Base-by-base conservation (phyloP, 768 basidiomycete species). In the Leccinum variicolor region DNA sequence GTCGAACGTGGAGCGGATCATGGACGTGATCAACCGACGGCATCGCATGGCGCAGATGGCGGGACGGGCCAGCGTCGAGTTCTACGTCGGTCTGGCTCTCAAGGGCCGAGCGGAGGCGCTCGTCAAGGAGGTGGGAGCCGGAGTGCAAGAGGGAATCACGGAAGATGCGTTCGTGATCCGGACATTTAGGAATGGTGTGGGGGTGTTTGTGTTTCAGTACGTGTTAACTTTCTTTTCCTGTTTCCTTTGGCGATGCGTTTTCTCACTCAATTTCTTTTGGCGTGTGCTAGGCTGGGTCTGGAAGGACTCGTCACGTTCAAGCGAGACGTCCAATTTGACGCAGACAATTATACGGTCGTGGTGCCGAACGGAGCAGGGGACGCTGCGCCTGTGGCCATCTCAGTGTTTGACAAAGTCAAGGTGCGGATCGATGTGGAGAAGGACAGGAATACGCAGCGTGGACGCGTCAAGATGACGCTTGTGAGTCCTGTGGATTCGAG, bases 11-110 rank as follows among this genome's bases (percentile, higher is more conserved):
- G 97, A 98, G 69, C 84, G 87, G 19, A 82, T 90, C 7, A 74
- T 98, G 61, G 87, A 87, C 56, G 85, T 90, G 23, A 89, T 98
- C 52, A 99, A 98, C 66, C 83, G 87, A 45, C 82, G 95, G 17
- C 96, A 99, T 70, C 83, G 96, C 26, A 90, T 96, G 84, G 97
- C 97, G 0, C 97, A 99, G 68, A 96, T 95, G 90, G 97, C 97
- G 0, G 87, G 95, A 4, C 81, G 97, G 14, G 97, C 97, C 0
- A 96, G 93, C 69, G 89, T 98, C 31, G 96, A 99, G 73, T 99
- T 98, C 64, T 98, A 97, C 66, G 94, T 98, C 26, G 95, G 96
- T 0, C 76, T 99, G 15, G 94, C 95, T 4, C 74, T 98, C 60
- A 93, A 92, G 63, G 84, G 82, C 3, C 79, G 86, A 14, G 81